Conservation (phyloP, 2,329 filamentous ascomycete species). For the Colletotrichum lini region DNA sequence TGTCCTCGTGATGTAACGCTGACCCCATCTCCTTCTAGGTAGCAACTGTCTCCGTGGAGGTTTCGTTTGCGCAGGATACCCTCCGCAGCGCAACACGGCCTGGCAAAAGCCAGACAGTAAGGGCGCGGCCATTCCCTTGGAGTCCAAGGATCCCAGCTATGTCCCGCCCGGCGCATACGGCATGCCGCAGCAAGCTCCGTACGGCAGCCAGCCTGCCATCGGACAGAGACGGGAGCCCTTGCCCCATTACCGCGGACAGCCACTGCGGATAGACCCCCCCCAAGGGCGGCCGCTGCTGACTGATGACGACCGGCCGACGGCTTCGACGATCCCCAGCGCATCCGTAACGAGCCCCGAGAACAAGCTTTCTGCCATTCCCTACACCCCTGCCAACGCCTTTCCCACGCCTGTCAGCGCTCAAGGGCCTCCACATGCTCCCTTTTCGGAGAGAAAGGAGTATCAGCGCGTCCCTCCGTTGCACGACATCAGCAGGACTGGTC, state of each 20-base stretch:
- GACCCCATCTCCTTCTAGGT: constrained; percentile 63
- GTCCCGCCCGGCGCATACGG: constrained; percentile 74
- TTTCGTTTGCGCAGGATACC: constrained; percentile 93
- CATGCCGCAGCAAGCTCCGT: constrained; percentile 66
- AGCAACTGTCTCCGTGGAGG: constrained; percentile 92
- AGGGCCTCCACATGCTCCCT: constrained; percentile 56
- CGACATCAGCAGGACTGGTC: constrained; percentile 64
- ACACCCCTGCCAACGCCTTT: constrained; percentile 68
- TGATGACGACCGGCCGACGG: constrained; percentile 73
- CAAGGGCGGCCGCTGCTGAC: constrained; percentile 69
- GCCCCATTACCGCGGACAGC: constrained; percentile 73
- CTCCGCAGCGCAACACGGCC: constrained; percentile 77
- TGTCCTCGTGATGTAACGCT: not conserved
- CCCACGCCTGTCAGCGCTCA: constrained; percentile 75
- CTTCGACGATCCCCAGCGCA: constrained; percentile 71
- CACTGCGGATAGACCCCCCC: constrained; percentile 74
- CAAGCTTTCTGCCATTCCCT: constrained; percentile 72
- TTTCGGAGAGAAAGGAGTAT: constrained; percentile 71
- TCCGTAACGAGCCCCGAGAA: constrained; percentile 72
- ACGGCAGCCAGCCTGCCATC: constrained; percentile 52
- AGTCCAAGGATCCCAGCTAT: constrained; percentile 84
- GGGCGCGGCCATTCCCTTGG: constrained; percentile 79
- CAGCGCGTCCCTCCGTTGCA: constrained; percentile 73
- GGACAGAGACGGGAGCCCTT: constrained; percentile 68
- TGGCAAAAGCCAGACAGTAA: constrained; percentile 85